Evolutionary conservation across 2,329 filamentous ascomycete genomes (phyloP).

Genomic region (Amylocarpus encephaloides): DNA sequence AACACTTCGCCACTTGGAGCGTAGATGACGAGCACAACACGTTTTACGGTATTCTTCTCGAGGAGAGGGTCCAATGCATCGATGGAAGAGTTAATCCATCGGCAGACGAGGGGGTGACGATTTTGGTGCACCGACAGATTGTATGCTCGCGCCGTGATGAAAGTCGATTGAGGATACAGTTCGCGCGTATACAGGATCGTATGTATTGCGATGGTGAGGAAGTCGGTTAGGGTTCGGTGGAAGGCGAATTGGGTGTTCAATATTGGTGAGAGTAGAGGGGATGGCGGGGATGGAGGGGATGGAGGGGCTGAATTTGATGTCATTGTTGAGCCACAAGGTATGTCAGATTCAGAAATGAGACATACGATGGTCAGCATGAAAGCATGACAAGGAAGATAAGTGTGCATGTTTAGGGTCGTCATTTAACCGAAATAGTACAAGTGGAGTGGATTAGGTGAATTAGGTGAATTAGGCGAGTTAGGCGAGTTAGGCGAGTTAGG

Average conservation of each 20-base stretch:
- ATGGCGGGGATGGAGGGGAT: too few species aligned
- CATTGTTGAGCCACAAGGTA: neutral
- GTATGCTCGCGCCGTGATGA: constrained; percentile 60
- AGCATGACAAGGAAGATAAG: too few species aligned
- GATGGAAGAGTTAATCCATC: constrained; percentile 63
- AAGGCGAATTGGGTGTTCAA: constrained; percentile 41
- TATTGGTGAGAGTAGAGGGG: constrained; percentile 23
- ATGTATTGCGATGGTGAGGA: constrained; percentile 64
- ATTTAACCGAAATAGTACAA: too few species aligned
- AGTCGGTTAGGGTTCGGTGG: constrained; percentile 54
- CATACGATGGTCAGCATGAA: neutral
- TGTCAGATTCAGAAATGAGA: neutral
- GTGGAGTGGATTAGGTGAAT: too few species aligned
- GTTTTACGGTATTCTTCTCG: constrained; percentile 39
- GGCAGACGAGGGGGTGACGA: constrained; percentile 62
- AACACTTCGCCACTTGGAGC: constrained; percentile 31
- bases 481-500: too few species aligned
- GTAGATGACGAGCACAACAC: constrained; percentile 34
- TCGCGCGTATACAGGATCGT: constrained; percentile 62
- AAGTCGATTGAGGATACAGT: constrained; percentile 61
- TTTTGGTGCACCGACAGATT: constrained; percentile 66
- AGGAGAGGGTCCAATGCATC: constrained; percentile 55
- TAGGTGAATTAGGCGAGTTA: too few species aligned
- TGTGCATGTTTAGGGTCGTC: too few species aligned
- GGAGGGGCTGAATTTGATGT: constrained; percentile 9